Conservation (phyloP, 352 stramenopile genomes). For the Aphanomyces invadans region DNA sequence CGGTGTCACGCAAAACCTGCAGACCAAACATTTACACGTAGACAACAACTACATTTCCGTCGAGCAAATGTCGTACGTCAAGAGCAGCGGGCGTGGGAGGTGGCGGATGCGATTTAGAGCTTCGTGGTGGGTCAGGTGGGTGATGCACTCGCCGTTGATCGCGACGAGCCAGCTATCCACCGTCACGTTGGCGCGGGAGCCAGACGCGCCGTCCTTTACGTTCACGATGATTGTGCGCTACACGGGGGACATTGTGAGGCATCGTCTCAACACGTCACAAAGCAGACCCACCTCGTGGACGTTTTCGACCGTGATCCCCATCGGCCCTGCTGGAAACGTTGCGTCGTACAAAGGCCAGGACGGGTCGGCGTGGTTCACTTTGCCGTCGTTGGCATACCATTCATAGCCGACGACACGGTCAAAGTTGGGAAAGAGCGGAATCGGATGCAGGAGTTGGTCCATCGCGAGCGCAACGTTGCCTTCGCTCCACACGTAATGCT, state of each 20-base stretch:
- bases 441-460: constrained; percentile 75
- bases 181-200: constrained; percentile 66
- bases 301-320: constrained; percentile 85
- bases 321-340: constrained; percentile 65
- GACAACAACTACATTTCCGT: constrained; percentile 52
- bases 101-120: constrained; percentile 80
- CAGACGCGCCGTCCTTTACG: constrained; percentile 73
- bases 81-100: constrained; percentile 50
- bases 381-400: constrained; percentile 28
- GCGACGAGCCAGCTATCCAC: constrained; percentile 77
- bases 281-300: constrained; percentile 53
- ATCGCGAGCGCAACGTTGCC: constrained; percentile 75
- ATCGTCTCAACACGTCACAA: too few relatives aligned
- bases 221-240: constrained; percentile 80
- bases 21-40: constrained; percentile 8
- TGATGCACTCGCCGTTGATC: constrained; percentile 68
- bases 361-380: constrained; percentile 37
- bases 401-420: constrained; percentile 59
- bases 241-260: too few relatives aligned
- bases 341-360: constrained; percentile 55
- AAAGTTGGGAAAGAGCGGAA: constrained; percentile 73
- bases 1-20: constrained; percentile 14
- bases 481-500: constrained; percentile 62
- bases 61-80: constrained; percentile 57
- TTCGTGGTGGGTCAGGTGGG: constrained; percentile 77